These are phyloP conservation scores for Globomyces sp. DNA, from an alignment of 371 early-diverging fungal genomes.

Conservation along the genomic window DNA sequence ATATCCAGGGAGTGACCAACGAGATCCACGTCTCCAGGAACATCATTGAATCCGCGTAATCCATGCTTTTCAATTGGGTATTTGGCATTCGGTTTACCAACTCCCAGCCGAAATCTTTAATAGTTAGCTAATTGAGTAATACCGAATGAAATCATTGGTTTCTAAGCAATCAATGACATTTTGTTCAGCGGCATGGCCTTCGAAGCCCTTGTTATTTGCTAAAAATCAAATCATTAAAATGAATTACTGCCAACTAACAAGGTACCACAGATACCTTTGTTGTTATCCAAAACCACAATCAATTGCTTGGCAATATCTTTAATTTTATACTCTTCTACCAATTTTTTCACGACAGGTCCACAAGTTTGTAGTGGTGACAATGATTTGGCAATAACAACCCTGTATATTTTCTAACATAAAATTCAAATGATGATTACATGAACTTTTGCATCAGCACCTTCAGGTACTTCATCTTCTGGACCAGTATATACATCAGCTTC, in stretches of 20 bases:
- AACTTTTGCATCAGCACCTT: background rate
- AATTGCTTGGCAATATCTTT: slow-evolving; percentile 47
- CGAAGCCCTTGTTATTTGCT: slow-evolving; percentile 10
- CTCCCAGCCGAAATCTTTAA: slow-evolving; percentile 28
- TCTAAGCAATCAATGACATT: slow-evolving; percentile 41
- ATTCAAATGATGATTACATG: slow-evolving; percentile 11
- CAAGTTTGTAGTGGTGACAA: slow-evolving; percentile 20
- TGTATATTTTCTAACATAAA: slow-evolving; percentile 16
- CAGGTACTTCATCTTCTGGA: background rate
- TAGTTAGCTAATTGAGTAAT: slow-evolving; percentile 25
- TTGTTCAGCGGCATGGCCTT: slow-evolving; percentile 53
- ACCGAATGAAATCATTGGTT: slow-evolving; percentile 21
- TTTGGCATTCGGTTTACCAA: slow-evolving; percentile 20
- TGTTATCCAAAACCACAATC: slow-evolving; percentile 54
- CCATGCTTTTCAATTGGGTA: background rate
- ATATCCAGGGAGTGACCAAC: slow-evolving; percentile 47
- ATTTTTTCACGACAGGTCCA: slow-evolving; percentile 35
- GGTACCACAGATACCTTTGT: slow-evolving; percentile 24
- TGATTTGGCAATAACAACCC: slow-evolving; percentile 55
- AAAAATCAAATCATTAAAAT: no score
- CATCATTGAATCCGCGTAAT: slow-evolving; percentile 32
- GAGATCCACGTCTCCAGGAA: slow-evolving; percentile 55
- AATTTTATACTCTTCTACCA: slow-evolving; percentile 42
- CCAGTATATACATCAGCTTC: slow-evolving; percentile 16
- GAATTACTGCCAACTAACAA: no score